Base-by-base conservation (phyloP, 371 early-diverging fungal genomes). In the Entomophthora muscae region DNA sequence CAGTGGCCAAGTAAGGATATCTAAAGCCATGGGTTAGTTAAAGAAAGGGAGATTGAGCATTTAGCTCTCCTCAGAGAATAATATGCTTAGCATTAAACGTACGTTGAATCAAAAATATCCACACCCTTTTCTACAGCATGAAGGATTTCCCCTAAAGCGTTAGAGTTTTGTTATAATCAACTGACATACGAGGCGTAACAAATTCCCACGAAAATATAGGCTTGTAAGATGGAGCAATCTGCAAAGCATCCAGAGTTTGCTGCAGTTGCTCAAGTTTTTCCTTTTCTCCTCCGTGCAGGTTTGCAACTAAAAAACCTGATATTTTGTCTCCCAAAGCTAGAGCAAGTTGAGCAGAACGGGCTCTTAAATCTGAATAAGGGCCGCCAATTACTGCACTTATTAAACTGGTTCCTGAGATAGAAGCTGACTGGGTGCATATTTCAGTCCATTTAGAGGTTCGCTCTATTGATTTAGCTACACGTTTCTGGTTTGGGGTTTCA, bases 101-200 rank as follows among this genome's bases (percentile, higher is more conserved):
- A 61, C 24, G 61, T 32, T 2, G 61, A 32, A 24, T 52, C 61
- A 32, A 61, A 61, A 24, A 61, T 42, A 28, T 61, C 61, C 0
- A 61, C 27, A 1, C 61, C 61, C 5, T 51, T 33, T 3, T 13
- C 42, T 26, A 61, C 28, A n/a, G 32, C 61, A 7, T 52, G 3
- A 29, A 61, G 21, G 10, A 61, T 5, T 28, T 30, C 31, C 23
- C 13, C 61, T 61, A 12, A 23, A 21, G 42, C 3, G 24, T 57
- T 29, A 61, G 3, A 12, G 13, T 12, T 30, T 29, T 10, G 26
- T 3, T 26, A 57, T 29, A 27, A 7, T 57, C 26, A 24, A 55
- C 1, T 28, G 13, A 57, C 10, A 1, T 57, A 57, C 58, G 17
- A 22, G 58, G 58, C 26, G 26, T 31, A 17, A 28, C 31, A 57